Base-by-base conservation (phyloP, 345 rosid genomes). In the Dimocarpus longan region DNA sequence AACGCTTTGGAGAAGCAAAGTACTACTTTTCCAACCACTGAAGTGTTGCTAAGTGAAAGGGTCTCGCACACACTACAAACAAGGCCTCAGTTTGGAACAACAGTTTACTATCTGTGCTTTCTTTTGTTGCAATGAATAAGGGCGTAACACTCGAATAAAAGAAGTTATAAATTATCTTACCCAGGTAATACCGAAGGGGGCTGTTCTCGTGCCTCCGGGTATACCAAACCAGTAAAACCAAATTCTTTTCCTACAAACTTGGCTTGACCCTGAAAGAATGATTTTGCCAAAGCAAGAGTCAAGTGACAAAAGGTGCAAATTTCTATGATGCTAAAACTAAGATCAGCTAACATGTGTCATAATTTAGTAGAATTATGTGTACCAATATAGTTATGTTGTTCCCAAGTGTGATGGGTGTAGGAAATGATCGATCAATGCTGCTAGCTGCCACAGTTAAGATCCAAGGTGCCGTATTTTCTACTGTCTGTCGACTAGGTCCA, bases 401-500 rank as follows among this genome's bases (percentile, higher is more conserved):
- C 19, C 83, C 83, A 32, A 86, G 88, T 44, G 70, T 79, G 7
- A 86, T 81, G 12, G 80, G 73, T 13, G 88, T 84, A 2, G 84
- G 81, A 79, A 86, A 87, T 0, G 90, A 83, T 73, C 93, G 91
- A 24, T 89, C 93, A 57, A 88, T 16, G 46, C 87, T 89, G 43
- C 83, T 89, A n/a, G 90, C 90, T 40, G 88, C 91, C 2, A 88
- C 90, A 0, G 88, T 86, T 13, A 89, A 10, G 16, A 86, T 82
- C 91, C 90, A 89, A 16, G 91, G 91, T 28, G 93, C 86, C 0
- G 78, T 65, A 62, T 89, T 89, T 43, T 44, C 39, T 5, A 89
- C 84, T 0, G 93, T 88, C 60, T 82, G 81, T 80, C 84, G 80
- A 0, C 26, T 78, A 7, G 89, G 86, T 28, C 89, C 86, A n/a